These are phyloP conservation scores for Cornus florida DNA, from an alignment of 148 eudicot species.

Conservation along the genomic window DNA sequence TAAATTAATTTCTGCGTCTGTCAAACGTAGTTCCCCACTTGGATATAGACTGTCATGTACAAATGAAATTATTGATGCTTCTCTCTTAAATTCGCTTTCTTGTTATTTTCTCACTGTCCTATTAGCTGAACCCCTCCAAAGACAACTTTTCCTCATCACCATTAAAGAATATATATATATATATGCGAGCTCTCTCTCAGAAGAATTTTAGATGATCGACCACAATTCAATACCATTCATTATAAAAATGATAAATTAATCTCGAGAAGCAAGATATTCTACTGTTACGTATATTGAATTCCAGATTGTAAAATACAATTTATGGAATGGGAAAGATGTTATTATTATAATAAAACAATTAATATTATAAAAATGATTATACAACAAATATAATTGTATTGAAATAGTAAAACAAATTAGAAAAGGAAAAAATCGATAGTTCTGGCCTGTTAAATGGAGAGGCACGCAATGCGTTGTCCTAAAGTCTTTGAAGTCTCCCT, in stretches of 20 bases:
- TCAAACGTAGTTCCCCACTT: slow-evolving; percentile 15
- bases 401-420: no score
- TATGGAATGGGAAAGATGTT: no score
- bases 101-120: slow-evolving; percentile 17
- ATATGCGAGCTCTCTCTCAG: background rate
- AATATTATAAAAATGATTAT: no score
- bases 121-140: background rate
- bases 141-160: background rate
- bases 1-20: slow-evolving; percentile 12
- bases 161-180: background rate
- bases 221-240: background rate
- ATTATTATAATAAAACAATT: no score
- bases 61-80: slow-evolving; percentile 1
- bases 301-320: no score
- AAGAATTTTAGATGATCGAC: background rate
- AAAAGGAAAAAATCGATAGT: no score
- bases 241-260: no score
- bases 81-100: slow-evolving; percentile 6
- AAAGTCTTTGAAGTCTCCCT: no score
- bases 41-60: slow-evolving; percentile 18
- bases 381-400: no score
- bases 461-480: no score
- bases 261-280: background rate
- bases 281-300: no score
- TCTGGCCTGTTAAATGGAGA: no score